Base-by-base conservation (phyloP, 176 grass and related monocot species). In the Eragrostis nindensis region DNA sequence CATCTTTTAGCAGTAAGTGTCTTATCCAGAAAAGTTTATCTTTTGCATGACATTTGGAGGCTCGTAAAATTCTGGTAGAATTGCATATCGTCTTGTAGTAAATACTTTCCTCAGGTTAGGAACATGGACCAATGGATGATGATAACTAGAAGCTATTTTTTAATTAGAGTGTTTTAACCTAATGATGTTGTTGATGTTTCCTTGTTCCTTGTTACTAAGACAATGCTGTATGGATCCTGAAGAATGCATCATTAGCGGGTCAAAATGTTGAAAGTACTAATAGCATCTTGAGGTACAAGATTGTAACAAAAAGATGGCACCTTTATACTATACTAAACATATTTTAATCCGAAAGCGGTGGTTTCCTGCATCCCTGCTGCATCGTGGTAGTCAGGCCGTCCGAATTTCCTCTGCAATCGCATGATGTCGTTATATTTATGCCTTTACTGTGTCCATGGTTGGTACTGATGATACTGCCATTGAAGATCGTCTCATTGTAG, bases 1-100 rank as follows among this genome's bases (percentile, higher is more conserved):
- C 97, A 91, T 85, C 89, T 96, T 78, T 83, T 99, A 81, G 93
- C 97, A 57, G 97, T 99, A 86, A 81, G 91, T 52, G 42, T 18
- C 55, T 56, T 66, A 64, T 17, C 45, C 60, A 18, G 26, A 54
- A 4, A 89, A 49, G 11, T 71, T 80, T 7, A 71, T 68, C 11
- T 67, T 82, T 75, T 75, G 14, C 44, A 62, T 86, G 27, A 7
- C 22, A 82, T 7, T 82, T 36, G 7, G 25, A 63, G 40, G 67
- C 27, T 49, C 13, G 56, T 41, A 60, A 17, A 84, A 56, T 42
- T 50, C 8, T 71, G 11, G 43, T 52, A 65, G 42, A 70, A 72
- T 57, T 46, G 21, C 45, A 61, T 74, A 27, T 53, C 22, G 41
- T 57, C 52, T 56, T 46, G 17, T 40, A 47, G 18, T 7, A 79